phyloP scores from a whole-genome alignment of 1,139 yeast species.

The Yamadazyma oceani region DNA sequence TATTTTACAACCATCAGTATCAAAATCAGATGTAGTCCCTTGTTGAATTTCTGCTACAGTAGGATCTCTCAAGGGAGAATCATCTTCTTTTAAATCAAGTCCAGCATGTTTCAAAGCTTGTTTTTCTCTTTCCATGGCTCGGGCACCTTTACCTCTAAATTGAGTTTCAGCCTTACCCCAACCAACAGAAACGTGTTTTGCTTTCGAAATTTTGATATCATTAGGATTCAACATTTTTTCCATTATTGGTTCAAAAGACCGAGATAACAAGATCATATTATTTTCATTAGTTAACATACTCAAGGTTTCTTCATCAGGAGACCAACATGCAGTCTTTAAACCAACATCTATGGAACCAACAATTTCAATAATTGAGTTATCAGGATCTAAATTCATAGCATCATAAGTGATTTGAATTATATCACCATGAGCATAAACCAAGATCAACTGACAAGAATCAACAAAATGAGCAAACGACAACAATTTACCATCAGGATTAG shows the following conservation, averaged over 20 bases:
- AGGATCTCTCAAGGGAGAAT: constrained; percentile 74
- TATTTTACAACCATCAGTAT: constrained; percentile 45
- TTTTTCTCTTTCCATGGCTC: constrained; percentile 69
- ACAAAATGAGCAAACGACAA: constrained; percentile 63
- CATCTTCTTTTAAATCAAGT: constrained; percentile 57
- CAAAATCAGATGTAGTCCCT: constrained; percentile 62
- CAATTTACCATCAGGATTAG: constrained; percentile 20
- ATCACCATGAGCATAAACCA: constrained; percentile 68
- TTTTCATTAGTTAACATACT: constrained; percentile 65
- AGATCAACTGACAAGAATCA: constrained; percentile 60
- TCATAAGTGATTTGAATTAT: constrained; percentile 68
- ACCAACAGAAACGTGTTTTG: constrained; percentile 92
- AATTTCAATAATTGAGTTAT: constrained; percentile 61
- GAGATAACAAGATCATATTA: constrained; percentile 65
- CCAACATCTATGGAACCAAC: constrained; percentile 87
- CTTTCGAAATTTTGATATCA: constrained; percentile 60
- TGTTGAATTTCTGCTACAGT: constrained; percentile 75
- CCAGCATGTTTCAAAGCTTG: constrained; percentile 67
- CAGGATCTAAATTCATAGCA: constrained; percentile 46
- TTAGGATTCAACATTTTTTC: constrained; percentile 59
- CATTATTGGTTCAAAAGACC: constrained; percentile 76
- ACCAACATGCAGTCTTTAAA: constrained; percentile 76
- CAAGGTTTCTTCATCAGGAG: constrained; percentile 86
- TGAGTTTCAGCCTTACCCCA: constrained; percentile 99
- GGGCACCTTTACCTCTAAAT: constrained; percentile 91